Evolutionary conservation across 1,284 basidiomycete genomes (phyloP).

Genomic region (Amylostereum areolatum): DNA sequence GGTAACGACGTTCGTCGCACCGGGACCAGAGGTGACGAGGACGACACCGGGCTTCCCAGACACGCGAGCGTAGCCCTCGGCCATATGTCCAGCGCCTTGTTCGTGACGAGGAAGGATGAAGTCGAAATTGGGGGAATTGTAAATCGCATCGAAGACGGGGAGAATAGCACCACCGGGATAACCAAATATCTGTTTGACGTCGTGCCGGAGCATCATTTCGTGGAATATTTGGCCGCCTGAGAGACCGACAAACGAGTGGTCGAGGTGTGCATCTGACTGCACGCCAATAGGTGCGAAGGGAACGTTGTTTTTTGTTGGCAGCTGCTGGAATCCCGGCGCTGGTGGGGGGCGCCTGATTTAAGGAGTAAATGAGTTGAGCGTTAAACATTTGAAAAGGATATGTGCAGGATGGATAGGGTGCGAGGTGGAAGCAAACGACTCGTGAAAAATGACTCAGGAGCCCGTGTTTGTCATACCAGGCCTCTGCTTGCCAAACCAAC

Average conservation of each 20-base stretch:
- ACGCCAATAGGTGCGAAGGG: conserved; percentile 40
- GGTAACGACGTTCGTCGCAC: conserved; percentile 96
- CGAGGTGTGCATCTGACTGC: conserved; percentile 46
- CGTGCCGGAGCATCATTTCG: conserved; percentile 98
- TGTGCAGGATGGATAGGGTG: too few species aligned
- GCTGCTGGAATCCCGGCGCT: conserved; percentile 61
- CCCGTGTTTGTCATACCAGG: not conserved
- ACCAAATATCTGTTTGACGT: conserved; percentile 95
- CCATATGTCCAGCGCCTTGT: conserved; percentile 99
- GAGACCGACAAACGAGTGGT: conserved; percentile 86
- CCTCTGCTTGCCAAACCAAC: conserved; percentile 2
- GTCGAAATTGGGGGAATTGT: conserved; percentile 93
- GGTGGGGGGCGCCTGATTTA: conserved; percentile 55
- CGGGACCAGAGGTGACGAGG: conserved; percentile 96
- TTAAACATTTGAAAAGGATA: too few species aligned
- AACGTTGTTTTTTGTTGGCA: conserved; percentile 48
- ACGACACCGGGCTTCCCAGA: conserved; percentile 97
- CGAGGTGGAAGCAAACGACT: too few species aligned
- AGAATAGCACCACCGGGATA: conserved; percentile 98
- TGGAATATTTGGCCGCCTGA: conserved; percentile 98
- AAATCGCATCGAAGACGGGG: conserved; percentile 98
- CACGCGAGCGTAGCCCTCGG: conserved; percentile 96
- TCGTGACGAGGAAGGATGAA: conserved; percentile 96
- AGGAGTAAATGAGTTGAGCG: conserved; percentile 8
- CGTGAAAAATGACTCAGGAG: too few species aligned